These are phyloP conservation scores for Ceratocystis colombiana DNA, from an alignment of 2,329 filamentous ascomycete species.

Conservation along the genomic window DNA sequence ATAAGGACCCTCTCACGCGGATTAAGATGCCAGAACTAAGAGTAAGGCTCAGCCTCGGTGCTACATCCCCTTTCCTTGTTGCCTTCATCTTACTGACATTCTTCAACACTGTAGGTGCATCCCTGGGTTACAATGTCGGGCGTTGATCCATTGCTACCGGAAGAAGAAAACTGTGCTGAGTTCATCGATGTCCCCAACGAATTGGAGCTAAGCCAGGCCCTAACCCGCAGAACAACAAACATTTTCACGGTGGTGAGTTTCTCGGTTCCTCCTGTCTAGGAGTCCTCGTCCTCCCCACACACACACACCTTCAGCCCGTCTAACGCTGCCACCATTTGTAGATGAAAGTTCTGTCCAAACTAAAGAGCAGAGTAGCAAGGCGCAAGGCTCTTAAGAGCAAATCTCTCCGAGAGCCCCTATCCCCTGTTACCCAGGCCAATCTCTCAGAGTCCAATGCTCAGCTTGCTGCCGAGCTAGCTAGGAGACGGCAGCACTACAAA, in stretches of 20 bases:
- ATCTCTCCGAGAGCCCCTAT: conserved; percentile 5
- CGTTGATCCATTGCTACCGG: conserved; percentile 64
- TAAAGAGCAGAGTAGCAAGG: conserved; percentile 59
- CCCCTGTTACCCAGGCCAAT: conserved; percentile 22
- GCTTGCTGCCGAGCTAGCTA: conserved; percentile 20
- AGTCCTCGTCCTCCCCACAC: neutral
- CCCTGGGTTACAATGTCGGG: conserved; percentile 84
- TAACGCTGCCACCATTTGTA: conserved; percentile 31
- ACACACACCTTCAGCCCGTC: neutral
- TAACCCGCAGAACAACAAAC: conserved; percentile 80
- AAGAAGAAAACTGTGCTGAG: conserved; percentile 76
- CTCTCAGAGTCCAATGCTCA: conserved; percentile 19
- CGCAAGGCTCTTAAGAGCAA: conserved; percentile 20
- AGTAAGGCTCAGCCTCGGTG: conserved; percentile 40
- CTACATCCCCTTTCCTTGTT: neutral
- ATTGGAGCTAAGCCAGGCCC: conserved; percentile 79
- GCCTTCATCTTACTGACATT: too few relatives aligned
- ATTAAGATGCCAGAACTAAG: conserved; percentile 75
- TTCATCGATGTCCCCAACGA: conserved; percentile 76
- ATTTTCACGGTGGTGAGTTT: conserved; percentile 64
- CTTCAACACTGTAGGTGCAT: conserved; percentile 52
- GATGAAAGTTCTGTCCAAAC: conserved; percentile 85
- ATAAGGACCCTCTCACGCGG: conserved; percentile 74
- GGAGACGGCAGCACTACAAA: conserved; percentile 17
- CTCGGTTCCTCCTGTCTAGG: conserved; percentile 26